These are phyloP conservation scores for Sanghuangporus baumii DNA, from an alignment of 1,284 basidiomycete species.

Conservation along the genomic window DNA sequence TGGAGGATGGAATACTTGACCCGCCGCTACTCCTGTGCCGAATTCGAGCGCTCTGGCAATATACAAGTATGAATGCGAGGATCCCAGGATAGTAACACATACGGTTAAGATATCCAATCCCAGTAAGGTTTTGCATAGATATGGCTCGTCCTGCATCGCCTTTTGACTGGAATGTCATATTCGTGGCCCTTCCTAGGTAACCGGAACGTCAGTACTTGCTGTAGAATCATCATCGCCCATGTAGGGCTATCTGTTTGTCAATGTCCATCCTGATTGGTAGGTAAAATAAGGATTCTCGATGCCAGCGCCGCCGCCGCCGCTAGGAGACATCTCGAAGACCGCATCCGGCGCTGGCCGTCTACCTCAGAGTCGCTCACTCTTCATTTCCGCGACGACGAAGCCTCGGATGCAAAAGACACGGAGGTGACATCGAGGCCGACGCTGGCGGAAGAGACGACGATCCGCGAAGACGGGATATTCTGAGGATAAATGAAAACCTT, in stretches of 20 bases:
- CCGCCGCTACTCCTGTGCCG: not conserved
- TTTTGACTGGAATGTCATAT: not conserved
- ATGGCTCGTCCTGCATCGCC: not conserved
- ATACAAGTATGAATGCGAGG: not conserved
- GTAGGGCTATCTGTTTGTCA: not conserved
- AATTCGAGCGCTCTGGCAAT: not conserved
- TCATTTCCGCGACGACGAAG: not conserved
- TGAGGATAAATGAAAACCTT: constrained; percentile 47
- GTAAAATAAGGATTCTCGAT: not conserved
- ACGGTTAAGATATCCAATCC: not conserved
- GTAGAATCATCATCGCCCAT: not conserved
- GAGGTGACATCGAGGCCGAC: constrained; percentile 44
- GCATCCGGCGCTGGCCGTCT: not conserved
- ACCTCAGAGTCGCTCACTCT: not conserved
- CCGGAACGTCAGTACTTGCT: not conserved
- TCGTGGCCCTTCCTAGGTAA: not conserved
- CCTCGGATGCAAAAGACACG: constrained; percentile 30
- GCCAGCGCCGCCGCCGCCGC: not conserved
- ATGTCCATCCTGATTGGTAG: not conserved
- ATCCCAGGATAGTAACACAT: not conserved
- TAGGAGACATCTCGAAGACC: constrained; percentile 12
- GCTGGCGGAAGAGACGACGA: constrained; percentile 37
- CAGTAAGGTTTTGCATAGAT: not conserved
- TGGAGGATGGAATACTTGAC: not conserved
- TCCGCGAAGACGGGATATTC: constrained; percentile 34